Percentiles rank a stretch among this genome's conserved stretches.
These are phyloP conservation scores for Neopestalotiopsis sp. DNA, from an alignment of 2,329 filamentous ascomycete genomes.

Conservation along the genomic window DNA sequence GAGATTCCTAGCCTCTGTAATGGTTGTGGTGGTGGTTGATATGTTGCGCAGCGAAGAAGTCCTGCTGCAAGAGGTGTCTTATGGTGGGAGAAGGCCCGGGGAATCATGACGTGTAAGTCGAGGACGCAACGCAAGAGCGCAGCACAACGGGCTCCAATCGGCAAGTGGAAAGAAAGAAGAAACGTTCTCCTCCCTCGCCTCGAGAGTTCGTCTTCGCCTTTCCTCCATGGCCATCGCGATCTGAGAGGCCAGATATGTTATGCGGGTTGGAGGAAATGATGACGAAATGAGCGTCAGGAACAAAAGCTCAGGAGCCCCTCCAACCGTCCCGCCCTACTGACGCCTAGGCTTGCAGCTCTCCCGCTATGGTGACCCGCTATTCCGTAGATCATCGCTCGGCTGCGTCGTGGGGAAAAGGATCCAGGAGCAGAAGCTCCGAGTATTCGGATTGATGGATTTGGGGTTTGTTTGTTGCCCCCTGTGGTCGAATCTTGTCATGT, in stretches of 20 bases:
- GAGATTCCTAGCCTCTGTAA: not conserved
- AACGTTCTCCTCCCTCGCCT: not conserved
- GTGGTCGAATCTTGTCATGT: not conserved
- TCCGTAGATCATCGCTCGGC: not conserved
- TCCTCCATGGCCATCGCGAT: not conserved
- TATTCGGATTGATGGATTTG: not conserved
- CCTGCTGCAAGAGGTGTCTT: constrained; percentile 5
- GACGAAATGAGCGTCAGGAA: constrained; percentile 11
- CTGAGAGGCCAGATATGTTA: not conserved
- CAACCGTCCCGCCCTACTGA: not conserved
- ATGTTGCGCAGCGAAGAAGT: not conserved
- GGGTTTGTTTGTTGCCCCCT: not conserved
- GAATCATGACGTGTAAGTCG: constrained; percentile 12
- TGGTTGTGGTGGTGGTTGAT: not conserved
- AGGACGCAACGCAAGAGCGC: not conserved
- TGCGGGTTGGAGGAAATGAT: constrained; percentile 5
- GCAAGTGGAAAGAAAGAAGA: not conserved
- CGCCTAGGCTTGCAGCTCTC: not conserved
- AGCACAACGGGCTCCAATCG: not conserved
- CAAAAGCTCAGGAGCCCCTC: not conserved
- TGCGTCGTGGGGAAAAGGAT: not conserved
- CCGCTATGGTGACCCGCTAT: not conserved
- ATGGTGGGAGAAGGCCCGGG: constrained; percentile 8
- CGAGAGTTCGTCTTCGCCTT: not conserved
- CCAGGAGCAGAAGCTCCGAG: constrained; percentile 6